Percentiles rank a stretch among this genome's conserved stretches.
Conservation (phyloP, 495 filamentous ascomycete genomes). For the Penicillium argentinense region DNA sequence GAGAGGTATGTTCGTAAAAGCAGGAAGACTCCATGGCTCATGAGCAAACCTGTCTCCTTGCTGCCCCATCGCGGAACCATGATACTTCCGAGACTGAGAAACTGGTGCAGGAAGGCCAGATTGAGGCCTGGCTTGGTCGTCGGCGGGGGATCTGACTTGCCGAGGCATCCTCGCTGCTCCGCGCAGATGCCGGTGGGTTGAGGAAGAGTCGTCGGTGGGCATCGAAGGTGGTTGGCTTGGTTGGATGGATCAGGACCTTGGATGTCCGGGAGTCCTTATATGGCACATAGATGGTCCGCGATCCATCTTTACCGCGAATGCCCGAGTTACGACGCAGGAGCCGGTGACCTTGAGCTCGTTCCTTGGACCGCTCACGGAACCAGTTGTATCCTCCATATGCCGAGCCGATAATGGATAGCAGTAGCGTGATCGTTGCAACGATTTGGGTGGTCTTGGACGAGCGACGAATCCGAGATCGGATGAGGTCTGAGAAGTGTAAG, state of each 20-base stretch:
- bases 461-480: constrained; percentile 58
- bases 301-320: constrained; percentile 88
- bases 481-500: constrained; percentile 60
- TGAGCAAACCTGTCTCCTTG: constrained; percentile 87
- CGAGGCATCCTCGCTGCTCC: constrained; percentile 65
- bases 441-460: constrained; percentile 70
- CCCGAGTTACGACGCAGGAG: constrained; percentile 90
- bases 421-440: constrained; percentile 69
- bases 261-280: constrained; percentile 78
- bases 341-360: constrained; percentile 74
- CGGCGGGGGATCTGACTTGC: constrained; percentile 68
- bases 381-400: constrained; percentile 74
- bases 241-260: constrained; percentile 90
- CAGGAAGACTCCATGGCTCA: constrained; percentile 68
- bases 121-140: constrained; percentile 92
- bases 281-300: constrained; percentile 89
- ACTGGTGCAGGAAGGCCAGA: constrained; percentile 97
- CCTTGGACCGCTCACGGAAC: constrained; percentile 67
- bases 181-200: constrained; percentile 78
- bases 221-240: constrained; percentile 91
- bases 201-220: constrained; percentile 93
- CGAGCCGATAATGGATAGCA: constrained; percentile 70
- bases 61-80: constrained; percentile 95
- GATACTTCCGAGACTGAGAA: constrained; percentile 90
- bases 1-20: constrained; percentile 93